Percentiles rank a stretch among this genome's conserved stretches.
Evolutionary conservation across 2,329 filamentous ascomycete species (phyloP).

Genomic region (Fusarium xylarioides): DNA sequence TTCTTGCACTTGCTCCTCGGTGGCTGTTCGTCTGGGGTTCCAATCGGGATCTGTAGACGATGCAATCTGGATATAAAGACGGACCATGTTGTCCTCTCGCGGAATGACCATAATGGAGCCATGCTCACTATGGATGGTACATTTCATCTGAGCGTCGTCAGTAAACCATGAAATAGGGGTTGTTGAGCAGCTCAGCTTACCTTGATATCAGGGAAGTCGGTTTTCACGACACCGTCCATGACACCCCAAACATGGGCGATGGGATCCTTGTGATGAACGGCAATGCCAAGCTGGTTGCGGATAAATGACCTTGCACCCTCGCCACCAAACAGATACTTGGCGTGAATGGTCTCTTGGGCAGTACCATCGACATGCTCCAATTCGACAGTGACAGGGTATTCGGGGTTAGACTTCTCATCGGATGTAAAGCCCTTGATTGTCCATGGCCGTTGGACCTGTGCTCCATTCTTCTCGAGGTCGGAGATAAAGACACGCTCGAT

Average conservation of each 20-base stretch:
- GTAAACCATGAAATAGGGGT: not conserved
- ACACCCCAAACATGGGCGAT: slow-evolving; percentile 79
- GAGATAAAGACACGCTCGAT: slow-evolving; percentile 76
- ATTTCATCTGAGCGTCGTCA: slow-evolving; percentile 71
- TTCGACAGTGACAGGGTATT: slow-evolving; percentile 83
- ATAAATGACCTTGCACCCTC: slow-evolving; percentile 76
- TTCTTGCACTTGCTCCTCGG: slow-evolving; percentile 69
- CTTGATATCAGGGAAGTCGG: slow-evolving; percentile 81
- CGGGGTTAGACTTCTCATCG: slow-evolving; percentile 62
- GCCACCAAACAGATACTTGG: slow-evolving; percentile 77
- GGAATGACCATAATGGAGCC: slow-evolving; percentile 86
- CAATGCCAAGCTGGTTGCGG: slow-evolving; percentile 72
- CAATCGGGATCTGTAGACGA: slow-evolving; percentile 69
- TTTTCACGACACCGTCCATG: slow-evolving; percentile 77
- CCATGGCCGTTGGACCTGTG: slow-evolving; percentile 70
- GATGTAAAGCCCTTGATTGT: slow-evolving; percentile 69
- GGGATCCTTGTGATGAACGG: slow-evolving; percentile 75
- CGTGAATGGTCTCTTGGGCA: slow-evolving; percentile 70
- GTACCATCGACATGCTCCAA: slow-evolving; percentile 81
- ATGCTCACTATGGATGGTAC: slow-evolving; percentile 76
- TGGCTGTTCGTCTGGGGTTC: slow-evolving; percentile 70
- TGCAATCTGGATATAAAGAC: slow-evolving; percentile 74
- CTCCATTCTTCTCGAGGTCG: slow-evolving; percentile 70
- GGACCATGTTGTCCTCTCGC: slow-evolving; percentile 72
- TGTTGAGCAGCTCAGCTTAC: slow-evolving; percentile 46